Base-by-base conservation (phyloP, 148 eudicot species). In the Cornus controversa region DNA sequence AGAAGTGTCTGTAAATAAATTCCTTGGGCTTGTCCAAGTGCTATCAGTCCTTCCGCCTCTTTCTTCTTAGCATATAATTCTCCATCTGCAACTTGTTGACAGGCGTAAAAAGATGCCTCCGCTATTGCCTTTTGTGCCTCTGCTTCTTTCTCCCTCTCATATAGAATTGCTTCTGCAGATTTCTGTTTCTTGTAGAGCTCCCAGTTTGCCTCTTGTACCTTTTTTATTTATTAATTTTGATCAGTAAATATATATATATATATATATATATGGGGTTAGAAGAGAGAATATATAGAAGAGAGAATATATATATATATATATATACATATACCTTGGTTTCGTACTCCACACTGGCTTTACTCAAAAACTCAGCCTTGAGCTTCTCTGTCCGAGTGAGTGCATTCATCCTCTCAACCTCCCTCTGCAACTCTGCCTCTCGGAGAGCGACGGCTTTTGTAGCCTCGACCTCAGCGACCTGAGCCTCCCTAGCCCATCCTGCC, bases 201-300 rank as follows among this genome's bases (percentile, higher is more conserved):
- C 90, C 88, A 87, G 60, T 89, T 89, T 16, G 92, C 90, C 73
- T 89, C 87, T 89, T 89, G 92, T 6, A 85, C 90, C 92, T 89
- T 24, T 29, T 3, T 24, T 42, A 47, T 47, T n/a, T n/a, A n/a
- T n/a, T n/a, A n/a, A n/a, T n/a, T n/a, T n/a, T n/a, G n/a, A n/a
- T n/a, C n/a, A n/a, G n/a, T n/a, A n/a, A 31, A 31, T 31, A 31
- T 31, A 0, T 31, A 29, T 31, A 31, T 31, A 31, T 31, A 31
- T 31, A 31, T 31, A 31, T 31, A 31, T 31, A 3, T 3, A 68
- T 82, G n/a, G n/a, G n/a, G n/a, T n/a, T n/a, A n/a, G n/a, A n/a
- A n/a, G n/a, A n/a, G n/a, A n/a, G n/a, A n/a, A n/a, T n/a, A n/a
- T n/a, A n/a, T n/a, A n/a, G n/a, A n/a, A n/a, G n/a, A n/a, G n/a